phyloP scores from a whole-genome alignment of 768 basidiomycete species.

The Tulasnella sp. region DNA sequence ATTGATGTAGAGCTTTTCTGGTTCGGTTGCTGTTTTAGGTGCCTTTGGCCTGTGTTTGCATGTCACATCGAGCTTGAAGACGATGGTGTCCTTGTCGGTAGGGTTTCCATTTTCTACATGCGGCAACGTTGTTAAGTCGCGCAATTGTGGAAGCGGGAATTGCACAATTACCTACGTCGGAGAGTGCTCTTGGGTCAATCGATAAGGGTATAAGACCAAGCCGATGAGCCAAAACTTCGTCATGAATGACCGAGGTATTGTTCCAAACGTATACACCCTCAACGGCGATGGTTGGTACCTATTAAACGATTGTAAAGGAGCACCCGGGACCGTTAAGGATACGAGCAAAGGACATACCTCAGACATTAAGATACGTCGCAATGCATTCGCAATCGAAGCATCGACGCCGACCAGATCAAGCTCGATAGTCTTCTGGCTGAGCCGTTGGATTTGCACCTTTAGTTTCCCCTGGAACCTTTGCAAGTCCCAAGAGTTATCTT shows the following conservation, averaged over 20 bases:
- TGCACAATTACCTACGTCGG: constrained; percentile 23
- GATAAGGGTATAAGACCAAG: constrained; percentile 83
- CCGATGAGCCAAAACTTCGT: constrained; percentile 89
- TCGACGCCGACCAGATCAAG: constrained; percentile 95
- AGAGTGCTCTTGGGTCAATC: constrained; percentile 64
- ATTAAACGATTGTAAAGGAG: constrained; percentile 1
- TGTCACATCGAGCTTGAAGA: constrained; percentile 59
- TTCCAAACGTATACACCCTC: constrained; percentile 88
- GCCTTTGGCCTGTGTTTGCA: constrained; percentile 51
- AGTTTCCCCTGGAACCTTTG: constrained; percentile 63
- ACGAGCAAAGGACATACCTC: constrained; percentile 48
- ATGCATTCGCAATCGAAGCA: constrained; percentile 90
- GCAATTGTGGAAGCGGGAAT: background rate
- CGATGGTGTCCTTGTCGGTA: constrained; percentile 83
- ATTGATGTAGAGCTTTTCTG: constrained; percentile 56
- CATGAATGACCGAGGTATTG: constrained; percentile 87
- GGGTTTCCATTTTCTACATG: constrained; percentile 37
- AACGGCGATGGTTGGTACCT: constrained; percentile 87
- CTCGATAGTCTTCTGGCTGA: constrained; percentile 76
- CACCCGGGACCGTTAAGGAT: too few relatives aligned
- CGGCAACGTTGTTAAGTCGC: background rate
- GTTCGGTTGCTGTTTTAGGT: constrained; percentile 40
- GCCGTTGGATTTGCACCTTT: constrained; percentile 56
- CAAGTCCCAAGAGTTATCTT: constrained; percentile 78
- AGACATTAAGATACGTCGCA: constrained; percentile 82